A percentile compares a stretch with the other conserved stretches of the same genome.
Evolutionary conservation across 306 rosid genomes (phyloP).

Genomic region (Mimosa pudica): DNA sequence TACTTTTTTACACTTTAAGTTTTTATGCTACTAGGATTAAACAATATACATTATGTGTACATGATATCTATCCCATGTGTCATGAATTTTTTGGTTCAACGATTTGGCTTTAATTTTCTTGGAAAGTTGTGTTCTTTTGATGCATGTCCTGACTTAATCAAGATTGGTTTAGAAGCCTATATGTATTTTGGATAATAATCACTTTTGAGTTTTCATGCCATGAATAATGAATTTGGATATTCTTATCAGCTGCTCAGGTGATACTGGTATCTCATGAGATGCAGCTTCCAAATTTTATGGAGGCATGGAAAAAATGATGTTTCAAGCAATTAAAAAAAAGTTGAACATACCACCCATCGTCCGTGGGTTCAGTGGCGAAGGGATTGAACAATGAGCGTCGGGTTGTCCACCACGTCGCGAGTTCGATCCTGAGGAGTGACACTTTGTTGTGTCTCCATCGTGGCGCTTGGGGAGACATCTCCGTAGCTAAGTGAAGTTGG

Average conservation of each 20-base stretch:
- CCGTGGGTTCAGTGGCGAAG: no score
- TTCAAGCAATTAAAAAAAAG: not conserved
- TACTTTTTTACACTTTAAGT: not conserved
- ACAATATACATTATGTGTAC: not conserved
- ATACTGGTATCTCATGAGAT: not conserved
- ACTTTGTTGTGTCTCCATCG: no score
- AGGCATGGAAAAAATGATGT: not conserved
- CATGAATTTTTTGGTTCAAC: not conserved
- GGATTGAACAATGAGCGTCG: no score
- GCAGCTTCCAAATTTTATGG: not conserved
- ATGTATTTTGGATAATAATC: not conserved
- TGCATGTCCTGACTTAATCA: not conserved
- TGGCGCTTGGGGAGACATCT: no score
- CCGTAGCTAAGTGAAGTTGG: no score
- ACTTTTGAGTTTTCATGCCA: not conserved
- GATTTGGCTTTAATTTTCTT: not conserved
- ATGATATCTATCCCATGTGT: not conserved
- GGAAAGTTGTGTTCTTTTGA: not conserved
- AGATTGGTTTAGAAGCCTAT: not conserved
- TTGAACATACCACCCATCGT: not conserved
- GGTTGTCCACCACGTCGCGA: no score
- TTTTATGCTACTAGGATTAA: not conserved
- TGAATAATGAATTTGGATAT: not conserved
- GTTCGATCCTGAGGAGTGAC: no score
- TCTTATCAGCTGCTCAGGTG: not conserved